Base-by-base conservation (phyloP, 495 filamentous ascomycete genomes). In the Aspergillus homomorphus region DNA sequence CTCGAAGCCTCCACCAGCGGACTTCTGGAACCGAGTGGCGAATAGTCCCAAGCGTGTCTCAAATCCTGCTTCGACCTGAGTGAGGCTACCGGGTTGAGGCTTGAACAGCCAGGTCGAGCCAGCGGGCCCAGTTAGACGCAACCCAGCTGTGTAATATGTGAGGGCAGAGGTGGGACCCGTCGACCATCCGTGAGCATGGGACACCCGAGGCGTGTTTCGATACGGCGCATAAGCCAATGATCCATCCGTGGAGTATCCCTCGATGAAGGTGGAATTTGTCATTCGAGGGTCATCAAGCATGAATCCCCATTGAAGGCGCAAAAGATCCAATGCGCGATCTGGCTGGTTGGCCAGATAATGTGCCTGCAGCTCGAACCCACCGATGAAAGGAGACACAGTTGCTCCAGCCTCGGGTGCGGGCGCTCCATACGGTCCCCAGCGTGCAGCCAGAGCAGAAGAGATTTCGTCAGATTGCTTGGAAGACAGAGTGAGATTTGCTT, bases 181-280 rank as follows among this genome's bases (percentile, higher is more conserved):
- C 0, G 79, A 68, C 84, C 83, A 87, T 0, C 83, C 84, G 57
- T 86, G 84, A 0, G 83, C 82, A 62, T 84, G 83, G 15, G 71
- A 78, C 22, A 82, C 76, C 9, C 82, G 71, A 7, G 82, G 70
- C 30, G 78, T 72, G 54, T 78, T 78, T 41, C 59, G 67, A 65
- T 86, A 86, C 0, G 81, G 78, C 4, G 81, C 77, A 63, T 87
- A 86, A 53, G 82, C 78, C 20, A 84, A 46, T 38, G 75, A 64
- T 6, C 84, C 84, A 63, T 82, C 75, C 0, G 70, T 73, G 3
- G 76, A 66, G 61, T 82, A 86, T 0, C 83, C 83, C 61, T 87
- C 84, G 51, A 82, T 78, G n/a, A 85, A 79, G 0, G 82, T 84
- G 1, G 74, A 79, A 51, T 85, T 82, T 2, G 84, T 87, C 73